Conservation (phyloP, 139 green algal genomes). For the Closterium sp. region DNA sequence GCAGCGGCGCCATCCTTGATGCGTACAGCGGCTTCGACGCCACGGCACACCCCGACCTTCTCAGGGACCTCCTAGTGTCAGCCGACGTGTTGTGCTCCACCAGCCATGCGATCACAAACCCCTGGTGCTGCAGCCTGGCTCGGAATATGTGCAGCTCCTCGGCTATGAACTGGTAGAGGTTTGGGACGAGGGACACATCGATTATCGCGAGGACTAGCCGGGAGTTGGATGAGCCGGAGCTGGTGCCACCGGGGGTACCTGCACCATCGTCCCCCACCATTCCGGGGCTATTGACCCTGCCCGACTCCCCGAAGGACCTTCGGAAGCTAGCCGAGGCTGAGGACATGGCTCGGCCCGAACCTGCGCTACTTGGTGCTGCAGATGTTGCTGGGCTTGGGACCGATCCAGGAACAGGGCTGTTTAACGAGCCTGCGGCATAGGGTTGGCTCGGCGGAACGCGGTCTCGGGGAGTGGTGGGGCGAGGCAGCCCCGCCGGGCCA, state of each 20-base stretch:
- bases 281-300: not conserved
- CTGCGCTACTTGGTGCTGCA: not conserved
- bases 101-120: constrained; percentile 27
- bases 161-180: constrained; percentile 26
- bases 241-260: not conserved
- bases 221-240: not conserved
- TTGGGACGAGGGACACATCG: constrained; percentile 22
- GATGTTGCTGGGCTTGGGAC: not conserved
- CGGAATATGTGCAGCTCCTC: constrained; percentile 39
- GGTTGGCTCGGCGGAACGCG: not conserved
- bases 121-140: constrained; percentile 23
- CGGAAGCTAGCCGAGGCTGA: not conserved
- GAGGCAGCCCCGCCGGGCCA: no score
- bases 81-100: constrained; percentile 31
- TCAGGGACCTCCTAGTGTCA: not conserved
- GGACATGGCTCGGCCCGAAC: not conserved
- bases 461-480: not conserved
- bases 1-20: constrained; percentile 30
- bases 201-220: constrained; percentile 29
- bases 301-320: not conserved
- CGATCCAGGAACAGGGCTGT: not conserved
- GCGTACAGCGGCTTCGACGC: constrained; percentile 33
- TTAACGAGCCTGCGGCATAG: not conserved
- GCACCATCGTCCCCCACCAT: not conserved
- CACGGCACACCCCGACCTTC: constrained; percentile 5